These are phyloP conservation scores for Rhytidiadelphus loreus DNA, from an alignment of 225 moss, liverwort and hornwort species.

Conservation along the genomic window DNA sequence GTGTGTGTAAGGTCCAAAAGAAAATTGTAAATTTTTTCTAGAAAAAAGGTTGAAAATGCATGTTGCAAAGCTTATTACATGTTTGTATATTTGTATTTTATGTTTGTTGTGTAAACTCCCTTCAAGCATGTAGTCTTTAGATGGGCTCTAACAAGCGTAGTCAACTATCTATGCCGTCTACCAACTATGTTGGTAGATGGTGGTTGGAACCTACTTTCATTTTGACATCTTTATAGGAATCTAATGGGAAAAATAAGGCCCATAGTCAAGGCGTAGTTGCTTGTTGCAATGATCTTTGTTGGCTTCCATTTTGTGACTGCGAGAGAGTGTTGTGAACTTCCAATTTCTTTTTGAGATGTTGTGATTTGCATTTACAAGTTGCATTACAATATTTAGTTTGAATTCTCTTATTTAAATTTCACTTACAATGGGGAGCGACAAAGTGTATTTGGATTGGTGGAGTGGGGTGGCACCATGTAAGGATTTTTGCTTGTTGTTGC, in stretches of 20 bases:
- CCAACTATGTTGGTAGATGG: rapidly evolving
- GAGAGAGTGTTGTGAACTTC: rapidly evolving
- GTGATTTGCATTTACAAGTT: not conserved
- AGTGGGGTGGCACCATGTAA: rapidly evolving
- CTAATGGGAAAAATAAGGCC: not conserved
- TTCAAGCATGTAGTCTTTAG: not conserved
- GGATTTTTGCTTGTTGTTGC: too few relatives aligned
- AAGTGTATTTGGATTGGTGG: too few relatives aligned
- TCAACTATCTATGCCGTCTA: not conserved
- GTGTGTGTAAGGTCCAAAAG: not conserved
- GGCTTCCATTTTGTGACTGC: not conserved
- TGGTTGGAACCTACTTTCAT: not conserved
- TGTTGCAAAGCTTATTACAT: rapidly evolving
- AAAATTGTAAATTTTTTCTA: not conserved
- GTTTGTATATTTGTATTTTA: not conserved
- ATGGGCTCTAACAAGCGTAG: not conserved
- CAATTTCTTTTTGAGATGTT: not conserved
- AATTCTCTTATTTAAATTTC: not conserved
- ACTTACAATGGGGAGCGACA: not conserved
- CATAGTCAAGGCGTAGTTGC: rapidly evolving
- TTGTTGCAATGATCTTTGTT: not conserved
- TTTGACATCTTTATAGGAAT: rapidly evolving
- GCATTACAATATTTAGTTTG: not conserved
- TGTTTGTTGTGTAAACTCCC: not conserved
- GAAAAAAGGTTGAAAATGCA: not conserved